A percentile compares a stretch with the other conserved stretches of the same genome.
These are phyloP conservation scores for Candida buenavistaensis DNA, from an alignment of 1,139 yeast species.

Conservation along the genomic window DNA sequence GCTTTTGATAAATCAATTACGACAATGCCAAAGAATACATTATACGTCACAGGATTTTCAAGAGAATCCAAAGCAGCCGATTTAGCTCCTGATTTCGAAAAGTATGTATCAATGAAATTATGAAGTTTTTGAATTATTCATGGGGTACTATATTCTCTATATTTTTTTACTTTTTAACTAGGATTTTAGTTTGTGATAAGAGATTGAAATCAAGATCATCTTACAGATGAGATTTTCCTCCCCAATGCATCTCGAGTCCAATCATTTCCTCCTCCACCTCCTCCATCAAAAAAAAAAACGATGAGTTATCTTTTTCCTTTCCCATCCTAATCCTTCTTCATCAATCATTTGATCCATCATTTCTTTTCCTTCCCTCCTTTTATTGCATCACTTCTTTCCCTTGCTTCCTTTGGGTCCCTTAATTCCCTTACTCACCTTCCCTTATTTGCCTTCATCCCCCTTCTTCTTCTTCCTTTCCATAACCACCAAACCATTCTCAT, in stretches of 20 bases:
- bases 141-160: not conserved
- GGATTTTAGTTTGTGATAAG: conserved; percentile 2
- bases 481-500: too few species aligned
- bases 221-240: too few species aligned
- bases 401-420: conserved; percentile 3
- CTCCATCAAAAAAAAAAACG: too few species aligned
- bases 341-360: conserved; percentile 9
- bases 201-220: too few species aligned
- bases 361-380: conserved; percentile 2
- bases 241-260: too few species aligned
- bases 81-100: conserved; percentile 68
- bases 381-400: not conserved
- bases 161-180: conserved; percentile 4
- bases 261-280: too few species aligned
- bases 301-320: too few species aligned
- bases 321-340: conserved; percentile 7
- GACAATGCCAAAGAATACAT: conserved; percentile 55
- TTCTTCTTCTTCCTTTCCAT: not conserved
- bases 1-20: not conserved
- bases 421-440: conserved; percentile 3
- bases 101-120: conserved; percentile 50
- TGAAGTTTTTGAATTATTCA: too few species aligned
- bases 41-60: conserved; percentile 64
- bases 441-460: conserved; percentile 3
- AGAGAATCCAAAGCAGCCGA: conserved; percentile 63